Conservation (phyloP, 257 asterid genomes). For the Primulina huaijiensis region DNA sequence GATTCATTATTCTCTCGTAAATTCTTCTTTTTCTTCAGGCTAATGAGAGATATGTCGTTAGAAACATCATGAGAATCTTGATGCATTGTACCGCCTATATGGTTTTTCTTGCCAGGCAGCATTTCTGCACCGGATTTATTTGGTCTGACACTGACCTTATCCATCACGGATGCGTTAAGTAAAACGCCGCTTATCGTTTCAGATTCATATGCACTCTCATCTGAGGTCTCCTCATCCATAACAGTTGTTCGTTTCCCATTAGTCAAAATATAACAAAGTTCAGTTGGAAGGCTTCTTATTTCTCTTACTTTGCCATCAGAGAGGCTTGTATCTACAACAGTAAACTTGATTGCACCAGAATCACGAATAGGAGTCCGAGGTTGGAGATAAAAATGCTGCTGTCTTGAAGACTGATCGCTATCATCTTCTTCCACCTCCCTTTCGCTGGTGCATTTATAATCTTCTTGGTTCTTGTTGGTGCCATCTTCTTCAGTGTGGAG, state of each 20-base stretch:
- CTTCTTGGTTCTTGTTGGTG: constrained; percentile 30
- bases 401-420: constrained; percentile 35
- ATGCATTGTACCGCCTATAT: constrained; percentile 15
- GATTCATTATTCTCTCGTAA: constrained; percentile 29
- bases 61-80: constrained; percentile 21
- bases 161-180: constrained; percentile 20
- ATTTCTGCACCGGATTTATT: constrained; percentile 27
- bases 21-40: constrained; percentile 26
- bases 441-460: constrained; percentile 19
- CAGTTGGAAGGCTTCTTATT: constrained; percentile 43
- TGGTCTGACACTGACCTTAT: constrained; percentile 8
- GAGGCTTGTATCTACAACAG: constrained; percentile 59
- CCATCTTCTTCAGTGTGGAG: constrained; percentile 39
- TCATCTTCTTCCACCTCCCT: constrained; percentile 38
- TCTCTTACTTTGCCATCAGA: constrained; percentile 44
- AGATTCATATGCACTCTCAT: constrained; percentile 38
- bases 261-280: constrained; percentile 23
- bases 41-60: constrained; percentile 26
- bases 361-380: constrained; percentile 51
- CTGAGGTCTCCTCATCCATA: constrained; percentile 27
- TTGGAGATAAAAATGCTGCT: constrained; percentile 52
- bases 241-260: constrained; percentile 8
- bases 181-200: constrained; percentile 27
- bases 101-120: constrained; percentile 25
- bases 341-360: constrained; percentile 40